Evolutionary conservation across 2,329 filamentous ascomycete species (phyloP).

Genomic region (Fusarium miscanthi): DNA sequence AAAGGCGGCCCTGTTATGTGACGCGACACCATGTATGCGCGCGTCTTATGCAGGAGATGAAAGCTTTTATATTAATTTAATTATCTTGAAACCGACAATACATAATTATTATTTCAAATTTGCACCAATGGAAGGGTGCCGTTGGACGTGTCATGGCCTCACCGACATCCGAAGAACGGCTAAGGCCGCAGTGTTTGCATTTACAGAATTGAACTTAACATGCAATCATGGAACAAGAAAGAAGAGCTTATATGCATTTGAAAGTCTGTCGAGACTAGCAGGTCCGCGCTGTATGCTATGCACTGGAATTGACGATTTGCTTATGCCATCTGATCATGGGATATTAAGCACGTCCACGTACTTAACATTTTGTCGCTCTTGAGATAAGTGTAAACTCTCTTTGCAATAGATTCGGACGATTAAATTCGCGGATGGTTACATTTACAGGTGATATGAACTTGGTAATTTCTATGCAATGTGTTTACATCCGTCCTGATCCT

Average conservation of each 20-base stretch:
- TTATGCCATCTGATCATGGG: background rate
- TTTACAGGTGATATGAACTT: fast-evolving
- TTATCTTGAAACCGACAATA: no score
- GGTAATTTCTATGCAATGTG: background rate
- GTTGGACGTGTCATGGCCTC: fast-evolving
- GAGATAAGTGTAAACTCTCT: fast-evolving
- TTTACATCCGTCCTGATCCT: background rate
- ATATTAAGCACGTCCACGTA: fast-evolving
- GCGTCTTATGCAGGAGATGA: no score
- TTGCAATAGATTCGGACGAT: background rate
- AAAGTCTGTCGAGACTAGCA: fast-evolving
- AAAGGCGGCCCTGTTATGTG: no score
- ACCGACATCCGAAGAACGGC: background rate
- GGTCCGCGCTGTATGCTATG: fast-evolving
- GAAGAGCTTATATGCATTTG: fast-evolving
- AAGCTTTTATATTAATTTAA: no score
- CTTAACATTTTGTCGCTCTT: background rate
- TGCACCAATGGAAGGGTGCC: no score
- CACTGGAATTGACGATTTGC: fast-evolving
- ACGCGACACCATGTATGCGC: no score
- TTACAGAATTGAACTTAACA: background rate
- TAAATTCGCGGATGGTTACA: no score
- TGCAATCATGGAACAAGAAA: fast-evolving
- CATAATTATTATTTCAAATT: no score
- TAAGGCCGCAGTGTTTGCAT: background rate